Percentiles rank a stretch among this genome's conserved stretches.
These are phyloP conservation scores for Pachysandra terminalis DNA, from an alignment of 164 flowering plant genomes.

Conservation along the genomic window DNA sequence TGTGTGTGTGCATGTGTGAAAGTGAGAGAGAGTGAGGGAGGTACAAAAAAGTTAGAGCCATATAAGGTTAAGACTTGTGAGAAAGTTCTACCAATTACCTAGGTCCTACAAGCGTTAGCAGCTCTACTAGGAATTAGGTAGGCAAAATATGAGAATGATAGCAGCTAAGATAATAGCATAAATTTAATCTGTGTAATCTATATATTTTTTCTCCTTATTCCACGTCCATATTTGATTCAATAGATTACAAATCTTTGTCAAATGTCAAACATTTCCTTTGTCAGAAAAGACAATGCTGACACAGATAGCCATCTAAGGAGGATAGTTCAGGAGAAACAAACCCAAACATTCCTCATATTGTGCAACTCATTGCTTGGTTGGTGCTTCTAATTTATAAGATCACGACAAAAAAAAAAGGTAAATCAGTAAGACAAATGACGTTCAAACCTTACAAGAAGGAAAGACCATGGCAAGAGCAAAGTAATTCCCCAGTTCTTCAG, in stretches of 20 bases:
- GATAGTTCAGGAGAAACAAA: no score
- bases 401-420: background rate
- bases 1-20: no score
- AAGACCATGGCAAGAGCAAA: conserved; percentile 79
- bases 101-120: background rate
- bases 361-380: background rate
- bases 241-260: no score
- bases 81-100: background rate
- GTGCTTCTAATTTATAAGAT: background rate
- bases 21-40: no score
- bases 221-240: no score
- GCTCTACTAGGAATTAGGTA: background rate
- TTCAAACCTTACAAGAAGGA: conserved; percentile 69
- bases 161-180: background rate
- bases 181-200: background rate
- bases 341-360: background rate
- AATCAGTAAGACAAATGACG: background rate
- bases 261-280: no score
- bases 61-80: no score
- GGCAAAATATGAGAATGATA: no score
- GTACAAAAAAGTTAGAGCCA: no score
- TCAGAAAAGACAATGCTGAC: no score
- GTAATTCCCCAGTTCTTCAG: conserved; percentile 48
- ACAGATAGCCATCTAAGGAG: no score
- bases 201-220: no score